Percentiles rank a stretch among this genome's conserved stretches.
phyloP scores from a whole-genome alignment of 179 eudicot genomes.

The Spergularia azorica region DNA sequence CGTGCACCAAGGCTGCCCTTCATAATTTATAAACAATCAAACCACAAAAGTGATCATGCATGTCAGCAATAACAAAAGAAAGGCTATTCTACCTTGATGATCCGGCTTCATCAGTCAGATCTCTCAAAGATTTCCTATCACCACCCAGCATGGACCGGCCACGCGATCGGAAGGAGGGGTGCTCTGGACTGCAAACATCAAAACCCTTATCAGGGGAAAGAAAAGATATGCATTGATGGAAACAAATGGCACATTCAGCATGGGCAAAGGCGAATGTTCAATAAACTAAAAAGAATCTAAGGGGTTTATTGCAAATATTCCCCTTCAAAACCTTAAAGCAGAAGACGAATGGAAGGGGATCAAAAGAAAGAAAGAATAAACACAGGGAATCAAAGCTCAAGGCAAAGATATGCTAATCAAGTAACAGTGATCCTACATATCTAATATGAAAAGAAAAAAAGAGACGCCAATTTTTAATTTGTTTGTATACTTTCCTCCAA shows the following conservation, averaged over 20 bases:
- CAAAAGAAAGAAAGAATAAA: background rate
- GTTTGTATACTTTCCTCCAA: background rate
- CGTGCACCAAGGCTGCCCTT: too few relatives aligned
- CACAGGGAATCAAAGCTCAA: background rate
- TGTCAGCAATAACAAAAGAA: slow-evolving; percentile 6
- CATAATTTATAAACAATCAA: too few relatives aligned
- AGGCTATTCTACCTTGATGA: slow-evolving; percentile 63
- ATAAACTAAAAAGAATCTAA: background rate
- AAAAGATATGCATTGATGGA: background rate
- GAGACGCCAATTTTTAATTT: background rate
- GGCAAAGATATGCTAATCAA: slow-evolving; percentile 10
- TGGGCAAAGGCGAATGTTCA: slow-evolving; percentile 3
- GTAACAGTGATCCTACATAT: background rate
- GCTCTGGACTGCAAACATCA: slow-evolving; percentile 81
- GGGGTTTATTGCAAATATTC: background rate
- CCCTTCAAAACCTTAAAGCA: background rate
- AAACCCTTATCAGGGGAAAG: slow-evolving; percentile 21
- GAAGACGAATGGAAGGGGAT: slow-evolving; percentile 4
- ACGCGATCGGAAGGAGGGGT: slow-evolving; percentile 81
- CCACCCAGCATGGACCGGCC: slow-evolving; percentile 95
- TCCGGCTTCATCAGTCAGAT: slow-evolving; percentile 56
- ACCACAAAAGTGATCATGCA: background rate
- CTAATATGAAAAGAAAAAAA: background rate
- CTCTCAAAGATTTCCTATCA: slow-evolving; percentile 70
- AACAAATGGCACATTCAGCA: background rate